A percentile compares a stretch with the other conserved stretches of the same genome.
phyloP scores from a whole-genome alignment of 352 stramenopile species.

The Phytophthora gonapodyides region DNA sequence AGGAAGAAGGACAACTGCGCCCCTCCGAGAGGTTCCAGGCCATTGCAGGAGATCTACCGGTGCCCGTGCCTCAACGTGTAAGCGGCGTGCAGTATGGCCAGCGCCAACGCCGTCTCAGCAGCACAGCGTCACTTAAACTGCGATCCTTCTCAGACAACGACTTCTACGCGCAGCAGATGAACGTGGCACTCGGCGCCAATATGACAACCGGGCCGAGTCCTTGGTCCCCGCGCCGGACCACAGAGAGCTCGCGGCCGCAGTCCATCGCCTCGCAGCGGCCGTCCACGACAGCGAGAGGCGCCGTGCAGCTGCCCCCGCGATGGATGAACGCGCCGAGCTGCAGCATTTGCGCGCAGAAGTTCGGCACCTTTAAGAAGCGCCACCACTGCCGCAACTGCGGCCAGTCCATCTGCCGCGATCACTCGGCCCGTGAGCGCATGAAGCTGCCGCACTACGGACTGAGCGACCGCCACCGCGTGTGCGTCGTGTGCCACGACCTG shows the following conservation, averaged over 20 bases:
- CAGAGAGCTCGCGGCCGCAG: conserved; percentile 44
- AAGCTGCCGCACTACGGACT: conserved; percentile 83
- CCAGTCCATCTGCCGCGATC: conserved; percentile 84
- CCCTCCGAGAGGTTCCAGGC: conserved; percentile 44
- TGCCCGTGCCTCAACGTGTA: conserved; percentile 18
- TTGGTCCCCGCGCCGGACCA: conserved; percentile 36
- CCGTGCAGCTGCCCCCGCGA: conserved; percentile 74
- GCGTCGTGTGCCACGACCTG: conserved; percentile 78
- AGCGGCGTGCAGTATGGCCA: conserved; percentile 29
- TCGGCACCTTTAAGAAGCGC: conserved; percentile 79
- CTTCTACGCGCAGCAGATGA: conserved; percentile 53
- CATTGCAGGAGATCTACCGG: conserved; percentile 36
- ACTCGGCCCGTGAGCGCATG: conserved; percentile 85
- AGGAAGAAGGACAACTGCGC: conserved; percentile 33
- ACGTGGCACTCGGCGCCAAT: conserved; percentile 18
- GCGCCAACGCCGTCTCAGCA: conserved; percentile 42
- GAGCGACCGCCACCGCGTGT: conserved; percentile 79
- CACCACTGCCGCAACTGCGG: conserved; percentile 90
- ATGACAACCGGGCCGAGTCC: conserved; percentile 16
- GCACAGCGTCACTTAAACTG: conserved; percentile 54
- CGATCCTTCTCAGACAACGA: conserved; percentile 74
- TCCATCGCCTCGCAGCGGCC: conserved; percentile 45
- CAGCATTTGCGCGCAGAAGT: conserved; percentile 87
- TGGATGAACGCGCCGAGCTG: conserved; percentile 87
- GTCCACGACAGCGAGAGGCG: conserved; percentile 27